These are phyloP conservation scores for Colletotrichum neosansevieriae DNA, from an alignment of 2,329 filamentous ascomycete genomes.

Conservation along the genomic window DNA sequence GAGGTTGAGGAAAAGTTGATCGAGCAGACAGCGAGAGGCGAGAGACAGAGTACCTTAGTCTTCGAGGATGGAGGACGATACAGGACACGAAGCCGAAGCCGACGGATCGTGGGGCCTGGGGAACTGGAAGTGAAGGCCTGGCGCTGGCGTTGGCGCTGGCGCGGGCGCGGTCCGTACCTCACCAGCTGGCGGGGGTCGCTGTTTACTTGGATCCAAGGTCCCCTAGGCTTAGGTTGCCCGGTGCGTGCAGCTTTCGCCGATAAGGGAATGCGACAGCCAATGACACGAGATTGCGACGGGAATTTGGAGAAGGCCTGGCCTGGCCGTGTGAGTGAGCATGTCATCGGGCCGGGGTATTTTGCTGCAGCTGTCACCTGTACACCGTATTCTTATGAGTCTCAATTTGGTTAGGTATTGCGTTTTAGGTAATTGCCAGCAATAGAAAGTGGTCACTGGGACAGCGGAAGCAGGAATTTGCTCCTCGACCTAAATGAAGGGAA, in stretches of 20 bases:
- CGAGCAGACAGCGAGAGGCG: slow-evolving; percentile 13
- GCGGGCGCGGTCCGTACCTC: background rate
- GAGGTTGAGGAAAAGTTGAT: background rate
- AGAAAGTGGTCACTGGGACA: slow-evolving; percentile 9
- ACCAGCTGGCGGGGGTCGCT: background rate
- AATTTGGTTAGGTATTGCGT: background rate
- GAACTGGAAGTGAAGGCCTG: background rate
- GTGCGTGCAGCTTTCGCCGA: slow-evolving; percentile 26
- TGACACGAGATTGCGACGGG: slow-evolving; percentile 4
- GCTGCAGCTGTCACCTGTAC: background rate
- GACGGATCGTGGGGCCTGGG: slow-evolving; percentile 22
- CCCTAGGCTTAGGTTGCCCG: background rate
- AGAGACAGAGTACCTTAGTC: background rate
- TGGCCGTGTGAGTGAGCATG: background rate
- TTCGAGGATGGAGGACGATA: slow-evolving; percentile 1
- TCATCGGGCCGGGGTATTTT: slow-evolving; percentile 10
- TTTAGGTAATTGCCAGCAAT: background rate
- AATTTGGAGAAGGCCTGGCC: background rate
- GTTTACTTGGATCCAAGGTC: slow-evolving; percentile 29
- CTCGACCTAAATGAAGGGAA: background rate
- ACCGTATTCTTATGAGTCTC: slow-evolving; percentile 1
- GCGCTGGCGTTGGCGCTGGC: background rate
- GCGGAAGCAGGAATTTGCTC: no score
- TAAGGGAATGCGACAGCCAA: slow-evolving; percentile 34
- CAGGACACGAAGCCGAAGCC: slow-evolving; percentile 9